Percentiles rank a stretch among this genome's conserved stretches.
Conservation (phyloP, 352 stramenopile genomes). For the Albugo laibachii region DNA sequence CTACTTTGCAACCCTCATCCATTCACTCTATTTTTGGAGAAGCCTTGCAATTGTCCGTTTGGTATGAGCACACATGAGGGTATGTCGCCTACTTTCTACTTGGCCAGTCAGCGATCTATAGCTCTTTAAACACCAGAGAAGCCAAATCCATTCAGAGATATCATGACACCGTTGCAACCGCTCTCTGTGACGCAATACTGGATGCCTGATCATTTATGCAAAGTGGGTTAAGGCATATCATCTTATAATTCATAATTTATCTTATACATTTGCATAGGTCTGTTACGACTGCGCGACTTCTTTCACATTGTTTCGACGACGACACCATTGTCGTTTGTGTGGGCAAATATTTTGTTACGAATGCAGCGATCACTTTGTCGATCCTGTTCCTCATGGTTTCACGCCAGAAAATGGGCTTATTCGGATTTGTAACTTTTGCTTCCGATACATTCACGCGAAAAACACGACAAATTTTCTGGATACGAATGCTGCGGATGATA, state of each 20-base stretch:
- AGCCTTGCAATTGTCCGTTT: no score
- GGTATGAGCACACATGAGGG: no score
- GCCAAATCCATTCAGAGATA: no score
- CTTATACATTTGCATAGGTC: slow-evolving; percentile 18
- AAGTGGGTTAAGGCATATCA: slow-evolving; percentile 18
- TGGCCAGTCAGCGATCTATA: no score
- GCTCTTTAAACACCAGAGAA: no score
- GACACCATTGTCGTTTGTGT: slow-evolving; percentile 75
- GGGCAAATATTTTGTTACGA: slow-evolving; percentile 75
- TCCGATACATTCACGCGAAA: slow-evolving; percentile 20
- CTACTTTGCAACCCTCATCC: no score
- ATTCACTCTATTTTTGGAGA: no score
- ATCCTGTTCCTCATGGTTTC: slow-evolving; percentile 34
- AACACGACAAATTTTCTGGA: slow-evolving; percentile 12
- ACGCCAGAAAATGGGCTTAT: slow-evolving; percentile 13
- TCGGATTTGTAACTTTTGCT: slow-evolving; percentile 65
- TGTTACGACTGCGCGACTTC: slow-evolving; percentile 60
- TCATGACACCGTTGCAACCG: no score
- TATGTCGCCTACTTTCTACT: no score
- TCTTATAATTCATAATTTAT: no score
- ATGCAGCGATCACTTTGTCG: slow-evolving; percentile 60
- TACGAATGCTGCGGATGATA: slow-evolving; percentile 1
- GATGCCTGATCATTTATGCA: slow-evolving; percentile 75
- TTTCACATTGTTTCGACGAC: slow-evolving; percentile 65
- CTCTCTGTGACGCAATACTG: slow-evolving; percentile 23